Percentiles rank a stretch among this genome's conserved stretches.
Evolutionary conservation across 2,329 filamentous ascomycete species (phyloP).

Genomic region (Verticillium longisporum): DNA sequence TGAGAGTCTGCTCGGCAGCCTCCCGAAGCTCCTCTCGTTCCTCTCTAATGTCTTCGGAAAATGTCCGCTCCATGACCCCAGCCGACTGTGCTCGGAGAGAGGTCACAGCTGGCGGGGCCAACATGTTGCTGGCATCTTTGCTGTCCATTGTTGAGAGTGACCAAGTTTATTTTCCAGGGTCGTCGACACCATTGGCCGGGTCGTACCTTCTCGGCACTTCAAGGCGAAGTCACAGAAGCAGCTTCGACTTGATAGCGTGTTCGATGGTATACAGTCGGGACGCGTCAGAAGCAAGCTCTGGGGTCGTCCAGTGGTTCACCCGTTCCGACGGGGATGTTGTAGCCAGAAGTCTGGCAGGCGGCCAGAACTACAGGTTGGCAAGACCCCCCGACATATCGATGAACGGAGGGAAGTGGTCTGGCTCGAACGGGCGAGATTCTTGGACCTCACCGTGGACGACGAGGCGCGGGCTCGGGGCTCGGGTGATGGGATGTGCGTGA

Average conservation of each 20-base stretch:
- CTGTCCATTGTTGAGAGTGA: constrained; percentile 34
- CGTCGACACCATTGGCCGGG: constrained; percentile 23
- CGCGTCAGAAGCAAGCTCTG: neutral
- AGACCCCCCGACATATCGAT: constrained; percentile 38
- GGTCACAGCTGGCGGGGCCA: constrained; percentile 47
- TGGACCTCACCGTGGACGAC: neutral
- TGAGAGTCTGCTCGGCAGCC: constrained; percentile 92
- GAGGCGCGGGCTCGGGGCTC: neutral
- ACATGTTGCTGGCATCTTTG: constrained; percentile 25
- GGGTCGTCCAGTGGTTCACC: constrained; percentile 1
- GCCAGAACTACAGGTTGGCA: constrained; percentile 40
- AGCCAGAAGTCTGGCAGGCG: constrained; percentile 31
- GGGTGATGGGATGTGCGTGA: neutral
- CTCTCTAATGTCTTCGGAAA: constrained; percentile 86
- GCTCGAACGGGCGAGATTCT: constrained; percentile 2
- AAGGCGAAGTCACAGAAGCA: neutral
- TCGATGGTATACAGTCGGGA: neutral
- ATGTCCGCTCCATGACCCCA: constrained; percentile 53
- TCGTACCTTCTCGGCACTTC: constrained; percentile 5
- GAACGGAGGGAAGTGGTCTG: constrained; percentile 5
- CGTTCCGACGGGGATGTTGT: constrained; percentile 1
- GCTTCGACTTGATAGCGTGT: neutral
- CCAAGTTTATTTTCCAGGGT: constrained; percentile 19
- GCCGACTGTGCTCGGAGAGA: constrained; percentile 43
- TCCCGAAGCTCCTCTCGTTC: constrained; percentile 91